Evolutionary conservation across 106 monocot species (phyloP), one percentile per base, ranked within the genome.

Genomic region (Apostasia ramifera): DNA sequence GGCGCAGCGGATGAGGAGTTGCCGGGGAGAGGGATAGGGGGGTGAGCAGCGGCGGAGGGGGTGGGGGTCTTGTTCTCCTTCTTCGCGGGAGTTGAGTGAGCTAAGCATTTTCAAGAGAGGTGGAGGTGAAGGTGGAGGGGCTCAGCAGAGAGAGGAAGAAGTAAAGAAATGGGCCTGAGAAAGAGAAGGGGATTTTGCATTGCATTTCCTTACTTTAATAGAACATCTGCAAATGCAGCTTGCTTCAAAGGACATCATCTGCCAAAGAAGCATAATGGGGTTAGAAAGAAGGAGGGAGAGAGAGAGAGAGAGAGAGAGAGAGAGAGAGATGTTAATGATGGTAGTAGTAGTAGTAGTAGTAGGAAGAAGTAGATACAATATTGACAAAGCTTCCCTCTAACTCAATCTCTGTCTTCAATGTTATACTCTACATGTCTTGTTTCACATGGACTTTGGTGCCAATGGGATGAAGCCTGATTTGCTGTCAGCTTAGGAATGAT

Each of bases 1-100:
- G 4, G 85, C 90, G 70, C 83, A 90, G 63, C 40, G 81, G 73
- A 90, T 58, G 75, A 93, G 83, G 40, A 93, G 79, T 40, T 77
- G 71, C 2, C 82, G 86, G 4, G 79, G 57, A 1, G 60, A 74
- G 46, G 44, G 26, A 2, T 77, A 39, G 0, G 56, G 45, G 63
- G 73, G 26, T 61, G 71, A 47, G 42, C 74, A 55, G 48, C 71
- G 66, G n/a, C 40, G 53, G 40, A 51, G 57, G 2, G 15, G 49
- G 40, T 26, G 7, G 40, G 10, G 5, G 6, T 49, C 15, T 1
- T 73, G 70, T 64, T 79, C 80, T 9, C 77, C 79, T 64, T 83
- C 82, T 45, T 89, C 80, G 61, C 72, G 81, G 48, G 82, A 72
- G 51, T 70, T 75, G 45, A 89, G 59, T 66, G 89, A 85, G 72